phyloP scores from a whole-genome alignment of 106 monocot species.

The Amphibolis antarctica region DNA sequence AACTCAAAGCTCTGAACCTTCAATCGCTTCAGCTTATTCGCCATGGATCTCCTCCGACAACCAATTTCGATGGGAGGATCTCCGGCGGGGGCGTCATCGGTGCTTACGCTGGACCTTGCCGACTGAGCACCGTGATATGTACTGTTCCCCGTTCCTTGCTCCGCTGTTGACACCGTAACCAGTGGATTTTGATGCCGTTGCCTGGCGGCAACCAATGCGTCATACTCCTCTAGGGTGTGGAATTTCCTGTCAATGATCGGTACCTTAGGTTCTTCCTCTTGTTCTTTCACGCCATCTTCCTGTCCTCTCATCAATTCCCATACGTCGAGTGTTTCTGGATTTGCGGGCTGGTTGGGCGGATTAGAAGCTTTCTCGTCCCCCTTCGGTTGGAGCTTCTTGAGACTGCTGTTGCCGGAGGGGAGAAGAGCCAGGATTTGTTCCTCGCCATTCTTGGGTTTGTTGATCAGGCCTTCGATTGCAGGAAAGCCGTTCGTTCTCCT shows the following conservation, averaged over 20 bases:
- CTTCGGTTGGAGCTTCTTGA: slow-evolving; percentile 11
- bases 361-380: neutral
- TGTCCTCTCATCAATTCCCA: slow-evolving; percentile 46
- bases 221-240: slow-evolving; percentile 37
- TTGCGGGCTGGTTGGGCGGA: neutral
- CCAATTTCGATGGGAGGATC: slow-evolving; percentile 1
- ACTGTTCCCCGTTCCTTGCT: too few species aligned
- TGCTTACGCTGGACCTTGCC: too few species aligned
- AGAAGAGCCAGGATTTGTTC: slow-evolving; percentile 49
- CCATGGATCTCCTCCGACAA: slow-evolving; percentile 30
- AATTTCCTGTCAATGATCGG: neutral
- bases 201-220: slow-evolving; percentile 19
- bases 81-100: neutral
- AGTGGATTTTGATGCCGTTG: neutral
- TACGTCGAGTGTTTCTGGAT: slow-evolving; percentile 45
- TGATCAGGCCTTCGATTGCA: slow-evolving; percentile 19
- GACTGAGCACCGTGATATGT: neutral
- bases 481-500: slow-evolving; percentile 21
- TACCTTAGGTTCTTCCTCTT: slow-evolving; percentile 10
- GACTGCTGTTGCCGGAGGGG: slow-evolving; percentile 18
- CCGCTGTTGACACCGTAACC: neutral
- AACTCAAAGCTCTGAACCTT: slow-evolving; percentile 48
- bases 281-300: slow-evolving; percentile 17
- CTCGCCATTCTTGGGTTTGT: slow-evolving; percentile 18
- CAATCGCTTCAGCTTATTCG: slow-evolving; percentile 29